phyloP scores from a whole-genome alignment of 805 yeast genomes.

The Barnettozyma californica region DNA sequence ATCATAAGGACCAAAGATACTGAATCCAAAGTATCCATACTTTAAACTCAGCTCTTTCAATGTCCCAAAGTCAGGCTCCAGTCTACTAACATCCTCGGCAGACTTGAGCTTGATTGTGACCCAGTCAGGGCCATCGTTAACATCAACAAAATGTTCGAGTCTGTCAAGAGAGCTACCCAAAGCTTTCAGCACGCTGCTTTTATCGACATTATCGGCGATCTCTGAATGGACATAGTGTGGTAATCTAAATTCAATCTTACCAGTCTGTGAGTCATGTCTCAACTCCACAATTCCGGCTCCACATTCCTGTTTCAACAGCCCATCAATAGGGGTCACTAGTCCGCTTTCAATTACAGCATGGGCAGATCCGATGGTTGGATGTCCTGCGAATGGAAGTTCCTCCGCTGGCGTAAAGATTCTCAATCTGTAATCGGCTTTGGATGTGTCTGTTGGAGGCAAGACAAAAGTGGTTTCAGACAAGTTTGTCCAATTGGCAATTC shows the following conservation, averaged over 20 bases:
- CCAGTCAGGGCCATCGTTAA: conserved; percentile 47
- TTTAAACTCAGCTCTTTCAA: conserved; percentile 19
- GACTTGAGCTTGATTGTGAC: conserved; percentile 30
- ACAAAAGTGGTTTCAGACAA: conserved; percentile 55
- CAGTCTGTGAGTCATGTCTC: conserved; percentile 18
- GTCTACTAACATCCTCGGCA: conserved; percentile 29
- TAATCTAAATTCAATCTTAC: conserved; percentile 27
- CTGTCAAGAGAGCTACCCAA: conserved; percentile 1
- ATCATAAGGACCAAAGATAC: conserved; percentile 33
- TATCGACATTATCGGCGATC: conserved; percentile 1
- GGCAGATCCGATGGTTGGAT: conserved; percentile 53
- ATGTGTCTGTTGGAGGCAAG: conserved; percentile 31
- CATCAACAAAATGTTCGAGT: conserved; percentile 9
- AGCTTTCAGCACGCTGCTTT: conserved; percentile 2
- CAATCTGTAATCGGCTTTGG: conserved; percentile 40
- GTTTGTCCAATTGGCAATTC: conserved; percentile 55
- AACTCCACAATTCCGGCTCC: conserved; percentile 38
- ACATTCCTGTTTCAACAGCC: conserved; percentile 39
- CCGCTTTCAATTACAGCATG: conserved; percentile 39
- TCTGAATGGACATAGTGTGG: conserved; percentile 16
- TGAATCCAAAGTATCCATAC: conserved; percentile 30
- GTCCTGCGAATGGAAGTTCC: conserved; percentile 62
- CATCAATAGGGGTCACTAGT: conserved; percentile 20
- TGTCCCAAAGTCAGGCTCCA: conserved; percentile 28
- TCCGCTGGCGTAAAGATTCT: conserved; percentile 42